Conservation (phyloP, 495 filamentous ascomycete species). For the Pseudotulostoma volvatum region DNA sequence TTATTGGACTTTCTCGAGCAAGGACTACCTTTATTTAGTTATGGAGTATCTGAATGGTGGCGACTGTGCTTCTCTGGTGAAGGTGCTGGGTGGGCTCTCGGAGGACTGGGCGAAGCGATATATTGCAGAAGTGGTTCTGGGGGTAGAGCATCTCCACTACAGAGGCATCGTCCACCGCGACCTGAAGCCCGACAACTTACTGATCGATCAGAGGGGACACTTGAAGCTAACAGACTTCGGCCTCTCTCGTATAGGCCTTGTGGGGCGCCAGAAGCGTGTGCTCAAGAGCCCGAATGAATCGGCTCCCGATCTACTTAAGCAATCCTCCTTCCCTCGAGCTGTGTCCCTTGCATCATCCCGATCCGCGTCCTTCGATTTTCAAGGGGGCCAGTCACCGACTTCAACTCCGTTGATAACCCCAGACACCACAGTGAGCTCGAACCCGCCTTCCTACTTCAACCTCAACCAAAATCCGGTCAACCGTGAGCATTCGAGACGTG, state of each 20-base stretch:
- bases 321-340: conserved; percentile 74
- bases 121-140: conserved; percentile 84
- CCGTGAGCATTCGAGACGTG: conserved; percentile 59
- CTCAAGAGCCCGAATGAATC: conserved; percentile 67
- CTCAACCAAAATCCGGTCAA: conserved; percentile 49
- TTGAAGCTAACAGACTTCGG: conserved; percentile 96
- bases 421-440: conserved; percentile 45
- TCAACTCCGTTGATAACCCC: conserved; percentile 82
- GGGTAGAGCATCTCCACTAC: conserved; percentile 87
- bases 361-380: conserved; percentile 90
- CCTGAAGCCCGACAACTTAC: conserved; percentile 89
- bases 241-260: conserved; percentile 88
- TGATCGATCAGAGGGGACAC: conserved; percentile 94
- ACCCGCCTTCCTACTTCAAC: conserved; percentile 88
- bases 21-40: conserved; percentile 94
- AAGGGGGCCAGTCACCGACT: conserved; percentile 58
- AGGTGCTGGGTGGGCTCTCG: conserved; percentile 72
- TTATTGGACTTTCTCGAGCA: conserved; percentile 99
- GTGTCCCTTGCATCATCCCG: conserved; percentile 80
- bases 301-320: conserved; percentile 78
- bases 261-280: conserved; percentile 88
- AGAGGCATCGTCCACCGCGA: conserved; percentile 93
- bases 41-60: conserved; percentile 99
- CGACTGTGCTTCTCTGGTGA: conserved; percentile 92
- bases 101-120: conserved; percentile 98